A percentile compares a stretch with the other conserved stretches of the same genome.
Conservation (phyloP, 2,329 filamentous ascomycete genomes). For the Byssochlamys sp. region DNA sequence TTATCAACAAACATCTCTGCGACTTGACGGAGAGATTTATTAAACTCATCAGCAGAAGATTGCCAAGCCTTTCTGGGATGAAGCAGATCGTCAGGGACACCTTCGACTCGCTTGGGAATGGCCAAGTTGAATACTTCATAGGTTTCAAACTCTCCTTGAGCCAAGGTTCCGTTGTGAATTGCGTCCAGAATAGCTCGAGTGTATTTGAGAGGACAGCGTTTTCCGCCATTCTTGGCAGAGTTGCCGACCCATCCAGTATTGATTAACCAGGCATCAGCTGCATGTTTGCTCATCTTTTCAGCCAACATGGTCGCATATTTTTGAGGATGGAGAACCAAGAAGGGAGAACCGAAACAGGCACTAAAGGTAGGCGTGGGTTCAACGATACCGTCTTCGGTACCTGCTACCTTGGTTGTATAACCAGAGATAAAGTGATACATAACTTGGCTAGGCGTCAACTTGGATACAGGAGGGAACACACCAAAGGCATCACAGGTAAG, state of each 20-base stretch:
- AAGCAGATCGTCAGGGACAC: slow-evolving; percentile 81
- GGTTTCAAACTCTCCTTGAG: slow-evolving; percentile 82
- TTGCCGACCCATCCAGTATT: slow-evolving; percentile 97
- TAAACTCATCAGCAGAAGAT: slow-evolving; percentile 70
- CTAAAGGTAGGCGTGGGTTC: slow-evolving; percentile 98
- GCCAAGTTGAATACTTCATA: slow-evolving; percentile 95
- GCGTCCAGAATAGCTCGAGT: slow-evolving; percentile 95
- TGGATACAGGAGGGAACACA: slow-evolving; percentile 94
- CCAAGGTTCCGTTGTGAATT: slow-evolving; percentile 93
- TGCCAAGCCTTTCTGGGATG: slow-evolving; percentile 94
- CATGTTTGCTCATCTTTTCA: slow-evolving; percentile 92
- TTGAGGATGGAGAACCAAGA: slow-evolving; percentile 98
- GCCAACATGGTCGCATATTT: slow-evolving; percentile 97
- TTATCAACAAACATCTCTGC: slow-evolving; percentile 86
- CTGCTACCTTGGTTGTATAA: slow-evolving; percentile 99
- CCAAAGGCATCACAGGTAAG: slow-evolving; percentile 96
- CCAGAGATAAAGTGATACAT: slow-evolving; percentile 99
- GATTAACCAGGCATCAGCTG: slow-evolving; percentile 92
- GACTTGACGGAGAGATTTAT: slow-evolving; percentile 79
- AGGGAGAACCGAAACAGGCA: slow-evolving; percentile 97
- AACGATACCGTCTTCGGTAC: slow-evolving; percentile 90
- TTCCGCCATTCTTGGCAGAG: slow-evolving; percentile 79
- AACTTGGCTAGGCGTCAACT: slow-evolving; percentile 85
- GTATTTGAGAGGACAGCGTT: slow-evolving; percentile 97
- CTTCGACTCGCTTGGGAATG: slow-evolving; percentile 80